A percentile compares a stretch with the other conserved stretches of the same genome.
Evolutionary conservation across 768 basidiomycete species (phyloP).

Genomic region (Tricholoma flavovirens): DNA sequence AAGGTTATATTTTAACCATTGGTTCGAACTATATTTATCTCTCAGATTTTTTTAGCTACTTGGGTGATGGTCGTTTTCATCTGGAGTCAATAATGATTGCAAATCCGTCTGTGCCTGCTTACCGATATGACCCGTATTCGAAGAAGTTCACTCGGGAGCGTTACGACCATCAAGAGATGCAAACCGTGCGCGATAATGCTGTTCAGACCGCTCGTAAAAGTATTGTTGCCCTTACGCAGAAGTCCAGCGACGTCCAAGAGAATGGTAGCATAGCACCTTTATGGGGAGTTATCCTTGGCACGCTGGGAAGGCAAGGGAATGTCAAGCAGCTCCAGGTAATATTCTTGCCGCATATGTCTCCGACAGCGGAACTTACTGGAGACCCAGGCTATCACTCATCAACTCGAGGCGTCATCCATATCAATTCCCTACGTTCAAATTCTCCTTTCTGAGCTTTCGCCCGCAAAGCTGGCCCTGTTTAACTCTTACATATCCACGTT

Average conservation of each 20-base stretch:
- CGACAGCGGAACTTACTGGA: background rate
- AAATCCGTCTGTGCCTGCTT: constrained; percentile 92
- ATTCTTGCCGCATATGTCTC: background rate
- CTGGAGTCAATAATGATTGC: constrained; percentile 99
- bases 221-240: constrained; percentile 32
- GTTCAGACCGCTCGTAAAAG: constrained; percentile 69
- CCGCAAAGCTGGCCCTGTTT: constrained; percentile 86
- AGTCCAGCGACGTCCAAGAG: constrained; percentile 3
- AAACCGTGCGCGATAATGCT: constrained; percentile 62
- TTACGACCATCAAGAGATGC: constrained; percentile 90
- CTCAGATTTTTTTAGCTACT: constrained; percentile 53
- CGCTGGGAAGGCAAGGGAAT: constrained; percentile 91
- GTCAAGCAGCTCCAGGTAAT: constrained; percentile 77
- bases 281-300: constrained; percentile 95
- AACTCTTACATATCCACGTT: constrained; percentile 79
- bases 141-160: constrained; percentile 93
- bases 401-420: constrained; percentile 48
- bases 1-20: constrained; percentile 22
- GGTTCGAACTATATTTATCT: constrained; percentile 3
- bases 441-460: constrained; percentile 94
- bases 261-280: constrained; percentile 23
- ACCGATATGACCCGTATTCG: constrained; percentile 97
- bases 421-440: constrained; percentile 82
- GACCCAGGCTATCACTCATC: constrained; percentile 64
- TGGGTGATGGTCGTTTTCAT: constrained; percentile 98